Percentiles rank a stretch among this genome's conserved stretches.
Conservation (phyloP, 768 basidiomycete species). For the Chlorophyllum brunneum region DNA sequence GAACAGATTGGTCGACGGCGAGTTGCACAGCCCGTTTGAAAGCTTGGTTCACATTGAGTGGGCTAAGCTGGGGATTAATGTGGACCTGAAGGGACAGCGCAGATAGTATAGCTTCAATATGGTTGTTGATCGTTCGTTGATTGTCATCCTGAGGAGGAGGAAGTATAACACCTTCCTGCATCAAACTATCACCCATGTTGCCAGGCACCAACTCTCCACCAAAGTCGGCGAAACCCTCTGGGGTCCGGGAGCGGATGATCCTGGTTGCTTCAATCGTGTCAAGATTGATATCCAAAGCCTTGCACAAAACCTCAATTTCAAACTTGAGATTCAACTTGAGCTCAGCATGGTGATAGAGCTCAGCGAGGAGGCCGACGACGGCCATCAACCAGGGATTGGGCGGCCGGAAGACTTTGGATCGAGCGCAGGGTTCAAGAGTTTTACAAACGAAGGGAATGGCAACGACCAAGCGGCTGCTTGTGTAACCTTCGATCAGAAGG, state of each 20-base stretch:
- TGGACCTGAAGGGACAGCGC: constrained; percentile 69
- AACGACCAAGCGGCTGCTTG: constrained; percentile 84
- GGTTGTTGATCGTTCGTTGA: constrained; percentile 65
- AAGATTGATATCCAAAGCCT: constrained; percentile 83
- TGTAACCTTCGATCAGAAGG: constrained; percentile 93
- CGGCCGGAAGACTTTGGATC: constrained; percentile 89
- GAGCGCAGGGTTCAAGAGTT: constrained; percentile 84
- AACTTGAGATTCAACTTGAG: constrained; percentile 96
- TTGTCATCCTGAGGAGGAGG: constrained; percentile 52
- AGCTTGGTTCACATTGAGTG: constrained; percentile 68
- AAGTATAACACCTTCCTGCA: constrained; percentile 9
- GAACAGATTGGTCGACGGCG: constrained; percentile 90
- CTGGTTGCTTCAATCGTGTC: constrained; percentile 81
- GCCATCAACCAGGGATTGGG: constrained; percentile 99
- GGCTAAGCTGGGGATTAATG: constrained; percentile 74
- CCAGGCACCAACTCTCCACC: constrained; percentile 38
- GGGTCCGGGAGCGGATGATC: constrained; percentile 74
- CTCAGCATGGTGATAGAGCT: constrained; percentile 97
- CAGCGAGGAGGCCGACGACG: constrained; percentile 84
- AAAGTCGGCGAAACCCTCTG: constrained; percentile 60
- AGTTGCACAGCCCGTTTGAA: constrained; percentile 90
- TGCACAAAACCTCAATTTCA: constrained; percentile 97
- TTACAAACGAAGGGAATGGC: constrained; percentile 99
- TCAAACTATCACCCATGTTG: not conserved
- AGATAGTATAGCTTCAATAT: constrained; percentile 78